phyloP scores from a whole-genome alignment of 257 asterid genomes.

The Solanum sitiens region DNA sequence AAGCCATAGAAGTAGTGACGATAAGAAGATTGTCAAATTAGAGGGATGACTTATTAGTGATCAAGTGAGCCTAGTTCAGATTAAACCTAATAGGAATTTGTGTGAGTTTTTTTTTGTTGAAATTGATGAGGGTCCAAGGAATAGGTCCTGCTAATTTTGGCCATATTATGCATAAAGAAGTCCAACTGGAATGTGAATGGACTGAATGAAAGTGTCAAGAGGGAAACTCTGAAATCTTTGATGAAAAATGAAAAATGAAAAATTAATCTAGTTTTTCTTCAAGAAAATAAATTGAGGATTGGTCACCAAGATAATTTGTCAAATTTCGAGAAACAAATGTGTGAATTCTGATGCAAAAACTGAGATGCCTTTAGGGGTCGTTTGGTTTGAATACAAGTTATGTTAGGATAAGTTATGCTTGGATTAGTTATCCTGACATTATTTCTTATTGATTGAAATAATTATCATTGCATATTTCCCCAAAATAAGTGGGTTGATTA shows the following conservation, averaged over 20 bases:
- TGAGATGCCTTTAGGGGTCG: background rate
- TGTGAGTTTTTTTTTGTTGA: background rate
- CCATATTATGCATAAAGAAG: background rate
- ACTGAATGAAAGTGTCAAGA: background rate
- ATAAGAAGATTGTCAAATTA: background rate
- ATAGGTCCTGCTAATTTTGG: background rate
- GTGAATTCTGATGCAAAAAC: background rate
- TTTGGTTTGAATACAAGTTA: too few relatives aligned
- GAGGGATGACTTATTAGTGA: background rate
- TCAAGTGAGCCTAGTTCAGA: background rate
- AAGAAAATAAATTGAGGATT: background rate
- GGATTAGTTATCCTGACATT: too few relatives aligned
- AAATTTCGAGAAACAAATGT: background rate
- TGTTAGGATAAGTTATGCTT: too few relatives aligned
- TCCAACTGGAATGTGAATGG: background rate
- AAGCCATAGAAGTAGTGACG: background rate
- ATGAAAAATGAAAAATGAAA: background rate
- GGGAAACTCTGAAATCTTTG: background rate
- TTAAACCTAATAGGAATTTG: background rate
- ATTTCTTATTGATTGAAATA: too few relatives aligned
- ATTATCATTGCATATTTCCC: too few relatives aligned
- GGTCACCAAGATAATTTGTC: background rate
- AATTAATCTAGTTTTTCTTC: background rate
- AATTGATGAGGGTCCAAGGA: background rate
- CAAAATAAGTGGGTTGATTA: too few relatives aligned